Base-by-base conservation (phyloP, 495 filamentous ascomycete genomes). In the Talaromyces trachyspermus region DNA sequence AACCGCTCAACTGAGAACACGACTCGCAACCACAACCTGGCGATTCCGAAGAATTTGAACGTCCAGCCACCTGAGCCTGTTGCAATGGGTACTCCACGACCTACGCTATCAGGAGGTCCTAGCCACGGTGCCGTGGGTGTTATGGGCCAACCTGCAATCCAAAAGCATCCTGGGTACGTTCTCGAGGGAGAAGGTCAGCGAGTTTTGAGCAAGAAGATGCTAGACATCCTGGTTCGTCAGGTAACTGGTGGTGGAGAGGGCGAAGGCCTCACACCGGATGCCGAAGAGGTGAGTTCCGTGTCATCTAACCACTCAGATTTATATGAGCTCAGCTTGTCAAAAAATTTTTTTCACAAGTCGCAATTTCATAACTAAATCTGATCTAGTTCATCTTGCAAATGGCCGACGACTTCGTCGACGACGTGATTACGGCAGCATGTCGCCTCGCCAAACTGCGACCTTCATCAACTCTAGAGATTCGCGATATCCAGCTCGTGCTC, bases 341-440 rank as follows among this genome's bases (percentile, higher is more conserved):
- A n/a, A n/a, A n/a, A n/a, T n/a, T n/a, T n/a, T n/a, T n/a, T n/a
- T n/a, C n/a, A n/a, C n/a, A n/a, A n/a, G n/a, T n/a, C n/a, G n/a
- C n/a, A n/a, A n/a, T 24, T 2, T 25, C 2, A 45, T 17, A 30
- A 45, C 23, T 30, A 30, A 45, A 12, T 19, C 12, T 26, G 5
- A 18, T 20, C 23, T 55, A 95, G 89, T 84, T 84, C 14, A 78
- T 97, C 43, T 84, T 96, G 44, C 78, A 80, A 59, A 82, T 95
- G 55, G 91, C 91, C 35, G 94, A 98, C 56, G 84, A 90, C 52
- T 98, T 97, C 54, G 84, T 97, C 44, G 92, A 98, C 61, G 82
- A 85, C 57, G 86, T 97, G 45, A 77, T 95, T 23, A 83, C 83
- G 47, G 72, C 79, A 14, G 89, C 92, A 23, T 98, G 92, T 68